Evolutionary conservation across 495 filamentous ascomycete species (phyloP), one percentile per base, ranked within the genome.

Genomic region (Staphylotrichum longicolle): DNA sequence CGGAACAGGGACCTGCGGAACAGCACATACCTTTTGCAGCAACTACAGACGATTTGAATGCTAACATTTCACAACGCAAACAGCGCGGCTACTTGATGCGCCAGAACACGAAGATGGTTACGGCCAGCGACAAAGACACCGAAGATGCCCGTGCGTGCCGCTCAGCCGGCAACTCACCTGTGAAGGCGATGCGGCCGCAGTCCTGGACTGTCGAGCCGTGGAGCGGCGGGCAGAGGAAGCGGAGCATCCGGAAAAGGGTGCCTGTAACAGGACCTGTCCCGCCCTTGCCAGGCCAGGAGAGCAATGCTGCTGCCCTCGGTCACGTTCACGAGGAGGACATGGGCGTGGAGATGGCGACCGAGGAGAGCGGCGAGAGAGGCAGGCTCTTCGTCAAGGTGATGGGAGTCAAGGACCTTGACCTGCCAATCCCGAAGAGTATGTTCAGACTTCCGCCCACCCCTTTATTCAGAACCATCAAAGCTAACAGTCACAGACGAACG

Each of bases 11-110:
- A 20, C 8, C 14, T 44, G 46, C 44, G 5, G 8, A 63, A 66
- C 37, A 57, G 57, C 12, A 63, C 20, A 15, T 58, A 35, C 42
- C 54, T 20, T 39, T 50, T 58, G n/a, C 62, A 52, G 56, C 58
- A 49, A 62, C 57, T 46, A 44, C 40, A 50, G 54, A 53, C 7
- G 11, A 56, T 10, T 15, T 45, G 63, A 67, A 67, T 76, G 80
- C 89, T 93, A 86, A 93, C 78, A 68, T 73, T 53, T 66, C 60
- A 58, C 63, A 72, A 48, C 75, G 67, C 14, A 77, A 79, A 86
- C 88, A 98, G 94, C 91, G 94, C 79, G 94, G 94, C 27, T 98
- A 98, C 68, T 82, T 98, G 37, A 98, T 97, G 94, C 86, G 94
- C 65, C 94, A 98, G 64, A 98, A 98, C 73, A 98, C 94, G 15